phyloP scores from a whole-genome alignment of 345 rosid genomes.

The Aethionema arabicum region DNA sequence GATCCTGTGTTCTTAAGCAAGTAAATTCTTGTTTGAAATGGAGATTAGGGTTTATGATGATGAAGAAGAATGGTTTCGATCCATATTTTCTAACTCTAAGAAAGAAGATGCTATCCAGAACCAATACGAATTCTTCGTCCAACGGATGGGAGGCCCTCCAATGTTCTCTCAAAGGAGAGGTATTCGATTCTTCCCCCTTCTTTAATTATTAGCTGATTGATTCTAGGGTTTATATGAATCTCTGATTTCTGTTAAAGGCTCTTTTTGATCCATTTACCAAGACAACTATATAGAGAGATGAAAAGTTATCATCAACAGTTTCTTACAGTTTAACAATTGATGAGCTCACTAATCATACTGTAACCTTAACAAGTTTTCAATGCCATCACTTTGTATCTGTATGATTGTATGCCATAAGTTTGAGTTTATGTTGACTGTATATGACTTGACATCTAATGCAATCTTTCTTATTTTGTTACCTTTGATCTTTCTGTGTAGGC shows the following conservation, averaged over 20 bases:
- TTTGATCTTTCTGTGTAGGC: constrained; percentile 44
- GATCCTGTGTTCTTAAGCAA: background rate
- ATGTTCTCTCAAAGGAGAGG: constrained; percentile 84
- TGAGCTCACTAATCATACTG: too few relatives aligned
- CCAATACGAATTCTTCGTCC: constrained; percentile 89
- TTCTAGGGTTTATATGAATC: background rate
- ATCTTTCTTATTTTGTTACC: constrained; percentile 16
- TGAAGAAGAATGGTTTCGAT: constrained; percentile 84
- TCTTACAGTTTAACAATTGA: too few relatives aligned
- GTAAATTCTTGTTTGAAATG: background rate
- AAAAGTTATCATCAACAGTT: too few relatives aligned
- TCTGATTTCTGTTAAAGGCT: background rate
- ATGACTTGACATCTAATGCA: constrained; percentile 16
- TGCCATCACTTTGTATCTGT: background rate
- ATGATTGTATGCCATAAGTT: background rate
- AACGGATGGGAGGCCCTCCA: constrained; percentile 95
- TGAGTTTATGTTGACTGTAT: constrained; percentile 19
- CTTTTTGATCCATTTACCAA: constrained; percentile 4
- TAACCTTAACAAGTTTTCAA: too few relatives aligned
- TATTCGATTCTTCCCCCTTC: constrained; percentile 18
- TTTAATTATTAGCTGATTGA: background rate
- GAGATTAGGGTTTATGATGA: constrained; percentile 76
- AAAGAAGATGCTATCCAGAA: constrained; percentile 91
- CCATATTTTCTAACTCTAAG: constrained; percentile 64
- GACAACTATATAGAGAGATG: too few relatives aligned